Conservation (phyloP, 768 basidiomycete genomes). For the Roridomyces roridus region DNA sequence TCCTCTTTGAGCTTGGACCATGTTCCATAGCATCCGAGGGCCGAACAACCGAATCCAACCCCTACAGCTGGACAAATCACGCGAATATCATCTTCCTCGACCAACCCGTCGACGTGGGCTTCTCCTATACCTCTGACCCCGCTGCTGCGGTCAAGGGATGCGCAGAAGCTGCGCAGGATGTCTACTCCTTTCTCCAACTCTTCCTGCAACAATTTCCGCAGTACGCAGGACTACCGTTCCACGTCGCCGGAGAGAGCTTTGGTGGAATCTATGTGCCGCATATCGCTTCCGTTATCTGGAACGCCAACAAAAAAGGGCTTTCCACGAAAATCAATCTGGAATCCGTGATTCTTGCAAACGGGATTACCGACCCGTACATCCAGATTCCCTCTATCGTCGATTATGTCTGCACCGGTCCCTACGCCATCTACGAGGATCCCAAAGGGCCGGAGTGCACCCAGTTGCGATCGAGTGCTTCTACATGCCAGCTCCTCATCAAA, state of each 20-base stretch:
- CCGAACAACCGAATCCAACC: constrained; percentile 34
- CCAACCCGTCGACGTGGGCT: constrained; percentile 51
- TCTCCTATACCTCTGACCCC: constrained; percentile 47
- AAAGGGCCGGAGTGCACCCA: constrained; percentile 47
- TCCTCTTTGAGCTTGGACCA: constrained; percentile 77
- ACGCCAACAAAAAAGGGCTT: constrained; percentile 41
- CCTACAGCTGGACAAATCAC: constrained; percentile 51
- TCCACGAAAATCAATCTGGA: constrained; percentile 42
- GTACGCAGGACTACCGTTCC: constrained; percentile 38
- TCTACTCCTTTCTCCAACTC: constrained; percentile 42
- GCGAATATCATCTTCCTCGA: constrained; percentile 45
- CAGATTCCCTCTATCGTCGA: constrained; percentile 55
- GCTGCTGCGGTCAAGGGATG: constrained; percentile 44
- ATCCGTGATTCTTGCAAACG: constrained; percentile 57
- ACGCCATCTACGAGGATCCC: constrained; percentile 47
- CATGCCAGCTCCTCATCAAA: constrained; percentile 20
- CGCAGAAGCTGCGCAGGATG: constrained; percentile 56
- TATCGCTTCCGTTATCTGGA: constrained; percentile 52
- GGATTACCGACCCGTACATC: constrained; percentile 47
- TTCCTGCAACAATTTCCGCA: constrained; percentile 42
- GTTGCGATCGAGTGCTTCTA: constrained; percentile 45
- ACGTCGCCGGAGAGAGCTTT: constrained; percentile 40
- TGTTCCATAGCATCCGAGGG: constrained; percentile 64
- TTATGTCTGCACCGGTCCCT: constrained; percentile 44
- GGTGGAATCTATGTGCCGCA: constrained; percentile 51